phyloP scores from a whole-genome alignment of 208 protist species.

The Acanthamoeba culbertsoni region DNA sequence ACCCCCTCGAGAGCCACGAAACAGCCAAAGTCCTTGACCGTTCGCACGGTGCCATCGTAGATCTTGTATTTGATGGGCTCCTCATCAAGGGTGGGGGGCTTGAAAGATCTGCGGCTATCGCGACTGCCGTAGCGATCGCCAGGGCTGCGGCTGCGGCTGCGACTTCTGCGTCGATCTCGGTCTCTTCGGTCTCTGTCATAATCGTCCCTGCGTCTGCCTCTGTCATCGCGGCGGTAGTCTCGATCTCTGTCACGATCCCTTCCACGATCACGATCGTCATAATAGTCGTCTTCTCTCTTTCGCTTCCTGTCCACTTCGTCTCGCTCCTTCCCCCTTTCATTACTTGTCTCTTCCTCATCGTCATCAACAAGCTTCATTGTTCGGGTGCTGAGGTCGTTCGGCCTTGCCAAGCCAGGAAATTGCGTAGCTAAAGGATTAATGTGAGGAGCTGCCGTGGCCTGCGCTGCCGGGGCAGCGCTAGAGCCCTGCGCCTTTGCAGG shows the following conservation, averaged over 20 bases:
- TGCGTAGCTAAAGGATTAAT: neutral
- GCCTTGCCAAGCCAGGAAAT: slow-evolving; percentile 75
- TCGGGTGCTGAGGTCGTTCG: slow-evolving; percentile 41
- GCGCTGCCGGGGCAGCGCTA: neutral
- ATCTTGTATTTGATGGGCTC: slow-evolving; percentile 81
- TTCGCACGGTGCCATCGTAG: slow-evolving; percentile 83
- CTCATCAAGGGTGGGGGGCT: neutral
- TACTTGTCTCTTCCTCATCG: slow-evolving; percentile 8
- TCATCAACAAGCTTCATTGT: neutral
- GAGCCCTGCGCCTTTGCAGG: slow-evolving; percentile 69
- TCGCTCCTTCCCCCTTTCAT: neutral
- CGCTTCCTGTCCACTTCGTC: slow-evolving; percentile 18
- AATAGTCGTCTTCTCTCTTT: slow-evolving; percentile 25
- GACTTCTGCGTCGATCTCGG: neutral
- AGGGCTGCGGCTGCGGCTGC: slow-evolving; percentile 43
- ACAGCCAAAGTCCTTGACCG: slow-evolving; percentile 85
- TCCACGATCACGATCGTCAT: slow-evolving; percentile 48
- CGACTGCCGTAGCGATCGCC: neutral
- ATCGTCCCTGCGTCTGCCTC: neutral
- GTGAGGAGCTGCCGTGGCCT: neutral
- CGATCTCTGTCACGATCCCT: slow-evolving; percentile 30
- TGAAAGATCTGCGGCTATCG: neutral
- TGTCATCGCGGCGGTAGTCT: neutral
- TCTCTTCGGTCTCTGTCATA: neutral
- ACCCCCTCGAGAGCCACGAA: slow-evolving; percentile 83